Percentiles rank a stretch among this genome's conserved stretches.
These are phyloP conservation scores for Cudoniella acicularis DNA, from an alignment of 495 filamentous ascomycete species.

Conservation along the genomic window DNA sequence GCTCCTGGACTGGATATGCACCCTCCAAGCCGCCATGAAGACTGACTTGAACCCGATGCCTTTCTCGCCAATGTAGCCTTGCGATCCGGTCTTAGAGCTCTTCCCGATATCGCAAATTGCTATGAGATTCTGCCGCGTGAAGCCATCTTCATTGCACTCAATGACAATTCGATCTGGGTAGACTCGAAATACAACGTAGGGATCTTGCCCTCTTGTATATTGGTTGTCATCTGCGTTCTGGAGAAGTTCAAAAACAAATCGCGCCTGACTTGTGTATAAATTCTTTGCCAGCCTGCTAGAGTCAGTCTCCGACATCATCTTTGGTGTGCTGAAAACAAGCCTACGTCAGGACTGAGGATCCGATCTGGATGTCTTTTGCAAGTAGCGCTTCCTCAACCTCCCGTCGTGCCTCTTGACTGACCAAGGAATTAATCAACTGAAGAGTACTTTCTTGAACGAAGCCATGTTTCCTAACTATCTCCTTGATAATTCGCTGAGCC, in stretches of 20 bases:
- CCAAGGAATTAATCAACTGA: background rate
- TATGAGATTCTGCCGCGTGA: slow-evolving; percentile 29
- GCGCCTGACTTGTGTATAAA: slow-evolving; percentile 32
- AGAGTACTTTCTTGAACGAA: background rate
- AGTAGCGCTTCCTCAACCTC: background rate
- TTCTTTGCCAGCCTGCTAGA: slow-evolving; percentile 27
- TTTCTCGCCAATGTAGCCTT: slow-evolving; percentile 41
- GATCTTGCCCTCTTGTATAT: slow-evolving; percentile 21
- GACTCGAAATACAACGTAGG: slow-evolving; percentile 27
- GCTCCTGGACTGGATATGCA: slow-evolving; percentile 34
- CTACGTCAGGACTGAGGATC: background rate
- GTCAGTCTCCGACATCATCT: background rate
- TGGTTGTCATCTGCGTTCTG: slow-evolving; percentile 45
- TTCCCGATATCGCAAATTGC: slow-evolving; percentile 36
- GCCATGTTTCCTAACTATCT: background rate
- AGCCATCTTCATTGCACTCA: slow-evolving; percentile 42
- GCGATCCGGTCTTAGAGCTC: slow-evolving; percentile 31
- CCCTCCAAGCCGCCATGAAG: slow-evolving; percentile 39
- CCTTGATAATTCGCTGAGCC: background rate
- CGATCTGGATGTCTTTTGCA: background rate
- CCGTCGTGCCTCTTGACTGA: background rate
- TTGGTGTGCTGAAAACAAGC: background rate
- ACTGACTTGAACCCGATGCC: slow-evolving; percentile 48
- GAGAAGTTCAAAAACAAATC: slow-evolving; percentile 39
- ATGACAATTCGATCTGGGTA: slow-evolving; percentile 26